Evolutionary conservation across 345 rosid species (phyloP), one percentile per base, ranked within the genome.

Genomic region (Dimocarpus longan): DNA sequence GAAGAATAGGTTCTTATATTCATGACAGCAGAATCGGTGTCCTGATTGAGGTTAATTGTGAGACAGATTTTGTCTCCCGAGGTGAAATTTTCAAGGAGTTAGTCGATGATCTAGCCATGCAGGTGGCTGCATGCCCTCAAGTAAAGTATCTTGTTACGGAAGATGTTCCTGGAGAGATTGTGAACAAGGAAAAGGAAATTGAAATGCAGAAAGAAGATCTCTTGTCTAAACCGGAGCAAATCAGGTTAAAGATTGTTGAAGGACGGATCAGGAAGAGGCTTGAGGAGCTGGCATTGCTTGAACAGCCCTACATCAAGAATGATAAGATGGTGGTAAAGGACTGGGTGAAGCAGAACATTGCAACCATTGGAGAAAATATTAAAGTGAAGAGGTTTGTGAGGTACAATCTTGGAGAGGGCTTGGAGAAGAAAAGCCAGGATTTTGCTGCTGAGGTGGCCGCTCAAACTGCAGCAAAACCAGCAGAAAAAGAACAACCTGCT

Each of bases 161-260:
- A 86, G 99, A 95, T 74, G 94, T 93, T 71, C 90, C 98, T 2
- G 94, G 83, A 84, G 97, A 91, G 42, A 78, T 88, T 65, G 91
- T 96, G 76, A 90, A 82, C 85, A 95, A 93, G 88, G 98, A 96
- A 82, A 90, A 70, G 74, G 94, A 90, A 86, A 89, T 95, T 72
- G 99, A 96, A 88, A 88, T 96, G 95, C 99, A 92, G 81, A 96
- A 91, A 88, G 99, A 95, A 84, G 99, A 92, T 85, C 95, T 96
- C 66, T 74, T 86, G 68, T 96, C 93, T 0, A 95, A 93, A 90
- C 97, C 99, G 0, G 94, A 93, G 90, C 96, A 92, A 84, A 91
- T 93, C 43, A 90, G 95, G 80, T 88, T 89, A 80, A 93, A 86
- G 88, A 95, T 96, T 66, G 95, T 93, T 0, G 99, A 96, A 73